phyloP scores from a whole-genome alignment of 768 basidiomycete species.

The Guyanaporus albipodus region DNA sequence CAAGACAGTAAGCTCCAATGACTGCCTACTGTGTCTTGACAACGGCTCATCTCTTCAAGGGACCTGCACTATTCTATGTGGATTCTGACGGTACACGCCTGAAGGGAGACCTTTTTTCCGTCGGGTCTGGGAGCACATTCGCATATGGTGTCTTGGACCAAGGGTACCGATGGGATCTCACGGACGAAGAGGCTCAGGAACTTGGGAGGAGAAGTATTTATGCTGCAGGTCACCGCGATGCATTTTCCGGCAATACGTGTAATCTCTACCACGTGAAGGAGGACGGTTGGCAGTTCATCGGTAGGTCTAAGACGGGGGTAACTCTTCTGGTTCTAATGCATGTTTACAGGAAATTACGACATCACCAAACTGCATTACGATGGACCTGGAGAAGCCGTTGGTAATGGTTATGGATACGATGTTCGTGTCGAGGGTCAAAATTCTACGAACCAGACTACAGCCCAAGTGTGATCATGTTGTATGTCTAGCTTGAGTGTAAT shows the following conservation, averaged over 20 bases:
- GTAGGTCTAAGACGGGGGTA: slow-evolving; percentile 41
- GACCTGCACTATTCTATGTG: slow-evolving; percentile 94
- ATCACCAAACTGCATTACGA: slow-evolving; percentile 89
- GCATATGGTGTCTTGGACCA: slow-evolving; percentile 99
- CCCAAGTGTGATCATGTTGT: slow-evolving; percentile 25
- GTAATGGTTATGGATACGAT: slow-evolving; percentile 81
- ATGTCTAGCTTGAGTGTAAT: slow-evolving; percentile 20
- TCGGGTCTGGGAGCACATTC: slow-evolving; percentile 96
- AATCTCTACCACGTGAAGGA: slow-evolving; percentile 96
- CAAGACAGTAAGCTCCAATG: slow-evolving; percentile 68
- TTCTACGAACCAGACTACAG: slow-evolving; percentile 43
- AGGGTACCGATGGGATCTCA: slow-evolving; percentile 89
- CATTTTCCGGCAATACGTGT: slow-evolving; percentile 92
- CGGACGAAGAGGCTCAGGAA: slow-evolving; percentile 91
- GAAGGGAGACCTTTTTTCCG: slow-evolving; percentile 97
- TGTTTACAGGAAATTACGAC: slow-evolving; percentile 80
- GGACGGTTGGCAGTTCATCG: slow-evolving; percentile 94
- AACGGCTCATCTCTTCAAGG: slow-evolving; percentile 42
- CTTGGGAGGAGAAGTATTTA: slow-evolving; percentile 92
- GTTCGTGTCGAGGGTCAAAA: slow-evolving; percentile 57
- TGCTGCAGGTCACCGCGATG: slow-evolving; percentile 95
- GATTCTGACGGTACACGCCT: slow-evolving; percentile 95
- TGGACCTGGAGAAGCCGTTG: slow-evolving; percentile 66
- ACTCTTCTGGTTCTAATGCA: slow-evolving; percentile 9
- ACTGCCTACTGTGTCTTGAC: not conserved